Base-by-base conservation (phyloP, 2,329 filamentous ascomycete genomes). In the Byssothecium circinans region DNA sequence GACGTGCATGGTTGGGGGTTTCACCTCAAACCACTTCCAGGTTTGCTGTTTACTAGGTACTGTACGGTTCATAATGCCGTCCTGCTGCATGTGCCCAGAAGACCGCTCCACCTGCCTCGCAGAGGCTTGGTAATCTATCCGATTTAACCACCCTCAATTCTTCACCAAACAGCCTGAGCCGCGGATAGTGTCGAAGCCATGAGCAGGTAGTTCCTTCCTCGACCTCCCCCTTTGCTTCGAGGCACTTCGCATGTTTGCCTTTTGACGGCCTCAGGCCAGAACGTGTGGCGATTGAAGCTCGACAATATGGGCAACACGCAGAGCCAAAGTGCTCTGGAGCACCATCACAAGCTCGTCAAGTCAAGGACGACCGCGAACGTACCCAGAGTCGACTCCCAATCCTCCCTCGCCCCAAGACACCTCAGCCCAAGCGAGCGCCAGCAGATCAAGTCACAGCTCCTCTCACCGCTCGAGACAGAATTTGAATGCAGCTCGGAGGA, bases 31-130 rank as follows among this genome's bases (percentile, higher is more conserved):
- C 47, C 53, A 58, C 54, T 67, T 70, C 65, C 65, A 66, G 56
- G 65, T 69, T 68, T 68, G 62, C 62, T 68, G 59, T 63, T 62
- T 62, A 61, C 56, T 33, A n/a, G n/a, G n/a, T n/a, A n/a, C n/a
- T n/a, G n/a, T n/a, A 56, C 18, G 37, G 43, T 43, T 22, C 41
- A 37, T 32, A 23, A 25, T 23, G 17, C 18, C 22, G 7, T 50
- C 41, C 44, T 46, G 45, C 44, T 52, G 41, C 41, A 47, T 43
- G 32, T 45, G 46, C 37, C 53, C 45, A 43, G 49, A 47, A 50
- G 29, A 14, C 53, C 49, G 17, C 29, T 37, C 40, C 38, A 15
- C 45, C 23, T 15, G 20, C 38, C 33, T 37, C 17, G 18, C 32
- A n/a, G 19, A 45, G 35, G 39, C 42, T 36, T 51, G 12, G 17